Conservation (phyloP, 257 asterid species). For the Ocimum tenuiflorum region DNA sequence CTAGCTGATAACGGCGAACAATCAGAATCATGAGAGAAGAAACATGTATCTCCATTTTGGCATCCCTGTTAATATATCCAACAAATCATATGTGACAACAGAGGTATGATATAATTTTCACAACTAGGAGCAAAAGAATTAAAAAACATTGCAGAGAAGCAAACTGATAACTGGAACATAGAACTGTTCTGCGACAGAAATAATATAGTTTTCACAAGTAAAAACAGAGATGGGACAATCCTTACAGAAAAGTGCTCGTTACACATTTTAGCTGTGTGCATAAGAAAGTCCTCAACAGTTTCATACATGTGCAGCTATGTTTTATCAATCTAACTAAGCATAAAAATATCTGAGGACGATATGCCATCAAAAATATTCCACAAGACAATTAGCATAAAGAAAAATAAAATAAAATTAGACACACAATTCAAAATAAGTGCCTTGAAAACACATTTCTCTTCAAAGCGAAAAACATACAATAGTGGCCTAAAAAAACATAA, state of each 20-base stretch:
- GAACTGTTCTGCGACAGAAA: neutral
- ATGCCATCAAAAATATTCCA: neutral
- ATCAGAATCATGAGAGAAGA: conserved; percentile 65
- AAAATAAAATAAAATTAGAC: too few relatives aligned
- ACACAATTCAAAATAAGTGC: too few relatives aligned
- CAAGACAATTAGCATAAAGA: too few relatives aligned
- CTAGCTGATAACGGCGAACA: conserved; percentile 25
- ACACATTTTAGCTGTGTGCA: too few relatives aligned
- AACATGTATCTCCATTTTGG: conserved; percentile 67
- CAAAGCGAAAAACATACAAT: too few relatives aligned
- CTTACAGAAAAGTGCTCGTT: too few relatives aligned
- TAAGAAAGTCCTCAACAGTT: neutral
- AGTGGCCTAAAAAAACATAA: too few relatives aligned
- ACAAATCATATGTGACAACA: neutral
- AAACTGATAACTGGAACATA: neutral
- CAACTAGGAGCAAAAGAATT: neutral
- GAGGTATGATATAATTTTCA: neutral
- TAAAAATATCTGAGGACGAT: neutral
- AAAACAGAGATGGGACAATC: too few relatives aligned
- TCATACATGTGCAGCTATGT: neutral
- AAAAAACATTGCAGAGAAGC: neutral
- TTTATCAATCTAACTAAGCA: neutral
- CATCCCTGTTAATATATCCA: conserved; percentile 67
- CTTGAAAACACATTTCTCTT: too few relatives aligned
- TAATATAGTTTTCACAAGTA: too few relatives aligned